Percentiles rank a stretch among this genome's conserved stretches.
Conservation (phyloP, 306 rosid species). For the Casuarina equisetifolia region DNA sequence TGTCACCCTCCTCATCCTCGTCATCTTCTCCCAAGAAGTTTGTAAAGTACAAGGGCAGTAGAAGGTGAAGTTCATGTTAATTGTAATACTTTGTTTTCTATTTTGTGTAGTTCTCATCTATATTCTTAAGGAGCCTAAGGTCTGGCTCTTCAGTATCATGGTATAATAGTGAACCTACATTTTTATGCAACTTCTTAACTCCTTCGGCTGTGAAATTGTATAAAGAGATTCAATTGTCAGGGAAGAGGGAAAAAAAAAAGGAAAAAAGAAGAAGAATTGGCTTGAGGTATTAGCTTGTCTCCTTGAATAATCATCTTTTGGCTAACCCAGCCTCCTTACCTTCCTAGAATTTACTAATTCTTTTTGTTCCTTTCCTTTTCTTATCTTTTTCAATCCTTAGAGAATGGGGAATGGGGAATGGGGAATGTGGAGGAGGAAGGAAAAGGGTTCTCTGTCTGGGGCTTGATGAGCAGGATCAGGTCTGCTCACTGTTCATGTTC, state of each 20-base stretch:
- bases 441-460: too few relatives aligned
- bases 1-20: constrained; percentile 50
- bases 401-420: too few relatives aligned
- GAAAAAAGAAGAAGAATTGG: too few relatives aligned
- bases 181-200: neutral
- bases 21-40: constrained; percentile 50
- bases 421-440: too few relatives aligned
- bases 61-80: constrained; percentile 29
- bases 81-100: neutral
- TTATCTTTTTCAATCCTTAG: too few relatives aligned
- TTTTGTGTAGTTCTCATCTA: neutral
- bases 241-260: neutral
- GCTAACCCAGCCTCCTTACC: too few relatives aligned
- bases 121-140: constrained; percentile 1
- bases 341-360: too few relatives aligned
- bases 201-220: constrained; percentile 20
- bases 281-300: too few relatives aligned
- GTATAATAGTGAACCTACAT: neutral
- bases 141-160: constrained; percentile 12
- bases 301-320: too few relatives aligned
- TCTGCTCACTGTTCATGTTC: too few relatives aligned
- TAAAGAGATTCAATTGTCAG: neutral
- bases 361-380: too few relatives aligned
- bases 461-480: too few relatives aligned
- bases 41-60: constrained; percentile 45